A percentile compares a stretch with the other conserved stretches of the same genome.
These are phyloP conservation scores for Fusarium coicis DNA, from an alignment of 2,329 filamentous ascomycete species.

Conservation along the genomic window DNA sequence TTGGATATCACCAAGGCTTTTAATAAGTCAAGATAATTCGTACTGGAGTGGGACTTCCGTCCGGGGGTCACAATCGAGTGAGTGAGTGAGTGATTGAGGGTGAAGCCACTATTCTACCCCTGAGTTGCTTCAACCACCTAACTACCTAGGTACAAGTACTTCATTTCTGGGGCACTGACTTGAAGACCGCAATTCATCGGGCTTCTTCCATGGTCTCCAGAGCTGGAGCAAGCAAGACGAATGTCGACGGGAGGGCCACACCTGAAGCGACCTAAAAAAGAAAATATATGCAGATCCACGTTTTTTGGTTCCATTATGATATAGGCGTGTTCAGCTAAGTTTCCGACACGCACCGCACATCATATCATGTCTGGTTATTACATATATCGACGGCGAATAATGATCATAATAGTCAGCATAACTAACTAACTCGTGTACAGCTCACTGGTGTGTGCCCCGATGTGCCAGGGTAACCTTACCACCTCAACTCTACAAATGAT, in stretches of 20 bases:
- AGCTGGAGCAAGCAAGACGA: background rate
- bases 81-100: background rate
- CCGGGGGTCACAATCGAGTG: conserved; percentile 5
- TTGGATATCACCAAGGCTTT: background rate
- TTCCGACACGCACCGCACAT: conserved; percentile 6
- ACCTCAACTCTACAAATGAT: background rate
- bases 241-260: conserved; percentile 17
- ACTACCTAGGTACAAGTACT: background rate
- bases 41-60: conserved; percentile 1
- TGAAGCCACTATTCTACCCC: conserved; percentile 10
- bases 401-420: background rate
- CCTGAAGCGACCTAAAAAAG: conserved; percentile 26
- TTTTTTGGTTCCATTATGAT: conserved; percentile 24
- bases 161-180: conserved; percentile 4
- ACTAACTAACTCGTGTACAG: background rate
- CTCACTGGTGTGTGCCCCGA: background rate
- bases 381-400: conserved; percentile 8
- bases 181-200: conserved; percentile 18
- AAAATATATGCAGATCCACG: conserved; percentile 32
- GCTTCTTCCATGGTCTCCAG: conserved; percentile 2
- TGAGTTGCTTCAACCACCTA: conserved; percentile 1
- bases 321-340: conserved; percentile 1
- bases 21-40: conserved; percentile 1
- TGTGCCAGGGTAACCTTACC: background rate
- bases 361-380: conserved; percentile 17